Conservation (phyloP, 2,329 filamentous ascomycete genomes). For the Ophiosphaerella korrae region DNA sequence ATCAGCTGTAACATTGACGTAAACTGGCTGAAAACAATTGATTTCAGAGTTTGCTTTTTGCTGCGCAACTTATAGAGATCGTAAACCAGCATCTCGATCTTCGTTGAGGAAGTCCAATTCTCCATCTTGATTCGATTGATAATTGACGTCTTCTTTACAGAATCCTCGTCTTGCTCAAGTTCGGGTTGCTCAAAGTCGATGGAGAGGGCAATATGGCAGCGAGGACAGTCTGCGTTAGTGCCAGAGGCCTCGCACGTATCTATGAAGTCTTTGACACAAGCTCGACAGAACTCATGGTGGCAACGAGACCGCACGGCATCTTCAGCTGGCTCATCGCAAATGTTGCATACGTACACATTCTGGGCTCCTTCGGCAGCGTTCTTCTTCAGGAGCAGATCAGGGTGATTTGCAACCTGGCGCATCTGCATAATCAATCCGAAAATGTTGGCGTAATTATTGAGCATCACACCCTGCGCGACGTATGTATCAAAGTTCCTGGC, state of each 20-base stretch:
- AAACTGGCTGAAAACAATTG: slow-evolving; percentile 96
- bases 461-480: slow-evolving; percentile 87
- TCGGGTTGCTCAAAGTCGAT: slow-evolving; percentile 96
- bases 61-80: slow-evolving; percentile 90
- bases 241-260: slow-evolving; percentile 71
- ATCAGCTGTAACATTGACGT: slow-evolving; percentile 97
- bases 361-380: slow-evolving; percentile 77
- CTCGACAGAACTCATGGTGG: slow-evolving; percentile 88
- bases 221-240: slow-evolving; percentile 74
- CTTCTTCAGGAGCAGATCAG: slow-evolving; percentile 91
- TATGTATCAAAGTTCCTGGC: slow-evolving; percentile 93
- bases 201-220: slow-evolving; percentile 84
- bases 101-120: slow-evolving; percentile 97
- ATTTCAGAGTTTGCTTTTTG: slow-evolving; percentile 92
- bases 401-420: slow-evolving; percentile 96
- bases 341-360: slow-evolving; percentile 88
- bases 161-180: slow-evolving; percentile 85
- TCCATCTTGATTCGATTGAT: slow-evolving; percentile 99
- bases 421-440: slow-evolving; percentile 99
- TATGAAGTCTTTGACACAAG: slow-evolving; percentile 80
- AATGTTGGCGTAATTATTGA: slow-evolving; percentile 93
- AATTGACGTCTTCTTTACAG: slow-evolving; percentile 93
- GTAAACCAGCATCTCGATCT: slow-evolving; percentile 95
- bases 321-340: slow-evolving; percentile 95
- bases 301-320: slow-evolving; percentile 91